These are phyloP conservation scores for Ramalina intermedia DNA, from an alignment of 495 filamentous ascomycete species.

Conservation along the genomic window DNA sequence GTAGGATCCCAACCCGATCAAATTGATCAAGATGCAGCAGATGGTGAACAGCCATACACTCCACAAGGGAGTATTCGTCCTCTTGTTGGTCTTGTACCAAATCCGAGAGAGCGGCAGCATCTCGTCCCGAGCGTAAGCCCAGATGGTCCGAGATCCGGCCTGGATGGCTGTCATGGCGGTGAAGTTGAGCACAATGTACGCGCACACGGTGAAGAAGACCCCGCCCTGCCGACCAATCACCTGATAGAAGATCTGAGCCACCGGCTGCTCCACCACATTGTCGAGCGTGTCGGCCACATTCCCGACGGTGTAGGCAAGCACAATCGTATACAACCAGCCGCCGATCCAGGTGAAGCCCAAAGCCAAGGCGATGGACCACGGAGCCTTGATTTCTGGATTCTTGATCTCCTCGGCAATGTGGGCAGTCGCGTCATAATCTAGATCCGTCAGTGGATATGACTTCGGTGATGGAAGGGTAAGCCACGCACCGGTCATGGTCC, in stretches of 20 bases:
- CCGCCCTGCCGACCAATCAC: constrained; percentile 41
- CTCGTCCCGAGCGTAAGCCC: constrained; percentile 46
- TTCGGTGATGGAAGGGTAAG: too few relatives aligned
- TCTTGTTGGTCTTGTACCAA: constrained; percentile 39
- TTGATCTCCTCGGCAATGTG: constrained; percentile 51
- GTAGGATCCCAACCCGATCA: constrained; percentile 48
- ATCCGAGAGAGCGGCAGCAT: constrained; percentile 38
- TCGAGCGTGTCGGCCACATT: constrained; percentile 29
- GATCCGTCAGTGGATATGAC: not conserved
- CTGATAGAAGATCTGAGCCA: constrained; percentile 51
- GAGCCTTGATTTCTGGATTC: constrained; percentile 41
- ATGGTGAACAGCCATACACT: constrained; percentile 46
- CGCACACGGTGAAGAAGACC: constrained; percentile 45
- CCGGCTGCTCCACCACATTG: constrained; percentile 39
- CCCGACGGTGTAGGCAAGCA: constrained; percentile 48
- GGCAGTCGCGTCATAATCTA: constrained; percentile 38
- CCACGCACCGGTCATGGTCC: constrained; percentile 40
- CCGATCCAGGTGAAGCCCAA: constrained; percentile 46
- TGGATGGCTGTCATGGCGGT: constrained; percentile 49
- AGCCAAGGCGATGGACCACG: constrained; percentile 45
- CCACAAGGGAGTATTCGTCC: constrained; percentile 43
- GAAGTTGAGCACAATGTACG: constrained; percentile 43
- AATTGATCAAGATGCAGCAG: constrained; percentile 43
- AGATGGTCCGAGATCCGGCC: constrained; percentile 45
- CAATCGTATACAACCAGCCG: constrained; percentile 49